These are phyloP conservation scores for Hypoxylon sp. DNA, from an alignment of 2,329 filamentous ascomycete species.

Conservation along the genomic window DNA sequence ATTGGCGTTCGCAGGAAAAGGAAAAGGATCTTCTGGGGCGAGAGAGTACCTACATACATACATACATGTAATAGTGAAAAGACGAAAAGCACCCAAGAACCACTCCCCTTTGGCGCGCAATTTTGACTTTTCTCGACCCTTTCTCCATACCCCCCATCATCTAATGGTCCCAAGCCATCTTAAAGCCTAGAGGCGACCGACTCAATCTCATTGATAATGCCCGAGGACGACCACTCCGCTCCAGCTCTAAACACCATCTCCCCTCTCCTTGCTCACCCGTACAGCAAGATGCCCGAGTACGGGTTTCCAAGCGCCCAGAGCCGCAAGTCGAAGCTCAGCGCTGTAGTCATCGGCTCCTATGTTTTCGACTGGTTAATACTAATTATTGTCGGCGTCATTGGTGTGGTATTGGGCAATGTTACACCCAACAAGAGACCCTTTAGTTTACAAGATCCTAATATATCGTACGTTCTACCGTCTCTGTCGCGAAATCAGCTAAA, in stretches of 20 bases:
- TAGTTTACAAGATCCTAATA: constrained; percentile 79
- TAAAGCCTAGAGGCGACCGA: constrained; percentile 29
- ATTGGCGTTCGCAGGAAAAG: constrained; percentile 12
- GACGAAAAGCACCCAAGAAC: constrained; percentile 18
- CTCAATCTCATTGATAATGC: constrained; percentile 46
- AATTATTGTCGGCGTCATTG: constrained; percentile 70
- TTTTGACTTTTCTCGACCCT: constrained; percentile 11
- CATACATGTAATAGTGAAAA: constrained; percentile 8
- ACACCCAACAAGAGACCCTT: constrained; percentile 79
- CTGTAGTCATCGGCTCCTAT: constrained; percentile 73
- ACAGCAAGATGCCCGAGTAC: constrained; percentile 53
- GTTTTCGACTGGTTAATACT: constrained; percentile 81
- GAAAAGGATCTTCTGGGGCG: constrained; percentile 17
- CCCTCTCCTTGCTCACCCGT: constrained; percentile 48
- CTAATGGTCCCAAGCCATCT: constrained; percentile 13
- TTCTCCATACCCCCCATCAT: constrained; percentile 16
- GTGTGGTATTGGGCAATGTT: constrained; percentile 70
- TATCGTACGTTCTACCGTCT: constrained; percentile 69
- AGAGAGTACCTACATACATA: constrained; percentile 1
- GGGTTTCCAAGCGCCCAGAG: constrained; percentile 40
- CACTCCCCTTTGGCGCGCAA: constrained; percentile 15
- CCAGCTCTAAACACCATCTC: constrained; percentile 44
- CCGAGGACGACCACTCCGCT: constrained; percentile 45
- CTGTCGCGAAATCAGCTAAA: constrained; percentile 19
- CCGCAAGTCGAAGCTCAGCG: constrained; percentile 47